Percentiles rank a stretch among this genome's conserved stretches.
Evolutionary conservation across 768 basidiomycete species (phyloP).

Genomic region (Suillus occidentalis): DNA sequence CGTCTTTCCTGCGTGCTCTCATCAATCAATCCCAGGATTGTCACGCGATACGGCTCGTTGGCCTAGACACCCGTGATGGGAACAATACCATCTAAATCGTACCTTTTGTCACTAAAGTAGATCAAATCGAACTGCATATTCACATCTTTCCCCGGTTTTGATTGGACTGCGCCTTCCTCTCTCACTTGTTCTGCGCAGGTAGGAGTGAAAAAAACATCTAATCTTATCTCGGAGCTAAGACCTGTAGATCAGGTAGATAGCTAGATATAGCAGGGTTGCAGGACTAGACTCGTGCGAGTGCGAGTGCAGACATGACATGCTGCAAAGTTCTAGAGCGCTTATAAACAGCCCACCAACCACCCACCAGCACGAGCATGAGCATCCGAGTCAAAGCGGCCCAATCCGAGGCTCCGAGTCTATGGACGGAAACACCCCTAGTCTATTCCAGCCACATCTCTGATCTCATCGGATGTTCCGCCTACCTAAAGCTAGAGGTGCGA

Average conservation of each 20-base stretch:
- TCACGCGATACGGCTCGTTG: not conserved
- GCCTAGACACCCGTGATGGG: conserved; percentile 3
- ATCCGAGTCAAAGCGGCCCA: not conserved
- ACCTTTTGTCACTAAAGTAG: not conserved
- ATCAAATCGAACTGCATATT: not conserved
- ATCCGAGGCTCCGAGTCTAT: conserved; percentile 38
- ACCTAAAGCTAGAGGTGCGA: conserved; percentile 73
- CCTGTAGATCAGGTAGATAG: not conserved
- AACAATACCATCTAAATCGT: not conserved
- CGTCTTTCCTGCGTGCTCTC: not conserved
- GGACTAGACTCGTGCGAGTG: too few species aligned
- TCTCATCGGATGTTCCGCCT: conserved; percentile 49
- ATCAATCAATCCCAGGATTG: not conserved
- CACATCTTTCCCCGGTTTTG: not conserved
- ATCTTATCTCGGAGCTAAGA: not conserved
- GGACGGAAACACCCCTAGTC: conserved; percentile 66
- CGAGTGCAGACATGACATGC: not conserved
- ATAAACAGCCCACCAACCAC: not conserved
- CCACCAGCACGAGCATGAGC: conserved; percentile 9
- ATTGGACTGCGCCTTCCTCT: not conserved
- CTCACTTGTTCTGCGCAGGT: not conserved
- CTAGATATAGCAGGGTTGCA: not conserved
- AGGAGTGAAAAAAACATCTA: not conserved
- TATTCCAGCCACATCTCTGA: conserved; percentile 60
- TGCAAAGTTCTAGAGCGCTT: not conserved